Conservation (phyloP, 352 stramenopile genomes). For the Globisporangium cylindrosporum region DNA sequence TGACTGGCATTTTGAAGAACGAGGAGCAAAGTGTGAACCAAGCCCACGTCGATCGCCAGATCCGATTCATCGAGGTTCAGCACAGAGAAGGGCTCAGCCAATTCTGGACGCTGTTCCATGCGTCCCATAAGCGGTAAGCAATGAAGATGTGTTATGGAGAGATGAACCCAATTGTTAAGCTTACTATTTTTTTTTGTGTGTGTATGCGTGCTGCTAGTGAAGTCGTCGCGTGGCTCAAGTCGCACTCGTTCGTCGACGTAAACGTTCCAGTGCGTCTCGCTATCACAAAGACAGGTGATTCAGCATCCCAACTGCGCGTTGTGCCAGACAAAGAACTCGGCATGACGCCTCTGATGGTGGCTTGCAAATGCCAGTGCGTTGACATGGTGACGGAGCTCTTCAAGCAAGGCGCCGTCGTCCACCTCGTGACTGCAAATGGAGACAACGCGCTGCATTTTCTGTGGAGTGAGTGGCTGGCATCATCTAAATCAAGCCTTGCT, state of each 20-base stretch:
- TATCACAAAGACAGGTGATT: background rate
- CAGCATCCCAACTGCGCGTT: conserved; percentile 1
- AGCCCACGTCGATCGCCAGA: conserved; percentile 24
- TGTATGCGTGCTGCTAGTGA: conserved; percentile 31
- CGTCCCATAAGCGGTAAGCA: conserved; percentile 28
- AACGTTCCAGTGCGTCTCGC: conserved; percentile 46
- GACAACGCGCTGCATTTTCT: conserved; percentile 69
- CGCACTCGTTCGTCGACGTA: conserved; percentile 62
- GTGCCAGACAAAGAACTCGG: conserved; percentile 33
- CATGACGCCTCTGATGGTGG: conserved; percentile 67
- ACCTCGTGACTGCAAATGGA: conserved; percentile 58
- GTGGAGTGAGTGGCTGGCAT: conserved; percentile 40
- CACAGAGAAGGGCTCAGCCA: conserved; percentile 43
- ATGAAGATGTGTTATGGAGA: background rate
- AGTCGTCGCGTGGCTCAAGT: conserved; percentile 53
- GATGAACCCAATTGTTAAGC: background rate
- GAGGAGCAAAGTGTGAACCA: conserved; percentile 31
- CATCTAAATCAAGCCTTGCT: conserved; percentile 10
- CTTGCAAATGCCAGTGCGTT: conserved; percentile 45
- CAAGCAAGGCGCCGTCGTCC: conserved; percentile 42
- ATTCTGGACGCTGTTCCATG: conserved; percentile 61
- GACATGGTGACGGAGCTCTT: conserved; percentile 50
- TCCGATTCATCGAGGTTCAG: conserved; percentile 36
- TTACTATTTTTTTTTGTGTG: background rate
- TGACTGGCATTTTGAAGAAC: conserved; percentile 27